phyloP scores from a whole-genome alignment of 352 stramenopile species.

The Globisporangium abappressorium region DNA sequence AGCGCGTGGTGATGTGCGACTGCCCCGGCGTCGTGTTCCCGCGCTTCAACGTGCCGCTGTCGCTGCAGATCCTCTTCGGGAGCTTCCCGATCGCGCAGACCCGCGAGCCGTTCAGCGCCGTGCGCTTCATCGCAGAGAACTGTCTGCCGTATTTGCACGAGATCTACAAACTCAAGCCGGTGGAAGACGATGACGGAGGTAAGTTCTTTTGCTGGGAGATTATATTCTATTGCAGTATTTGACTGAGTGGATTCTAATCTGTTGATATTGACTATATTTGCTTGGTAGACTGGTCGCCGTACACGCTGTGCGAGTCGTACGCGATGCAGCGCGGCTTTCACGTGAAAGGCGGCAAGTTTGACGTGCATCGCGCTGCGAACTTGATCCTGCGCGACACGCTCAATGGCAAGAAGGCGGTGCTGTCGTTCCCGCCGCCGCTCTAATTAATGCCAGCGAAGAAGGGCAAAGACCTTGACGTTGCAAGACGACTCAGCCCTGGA shows the following conservation, averaged over 20 bases:
- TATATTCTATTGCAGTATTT: not conserved
- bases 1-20: constrained; percentile 65
- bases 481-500: not conserved
- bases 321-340: constrained; percentile 70
- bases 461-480: not conserved
- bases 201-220: not conserved
- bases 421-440: constrained; percentile 65
- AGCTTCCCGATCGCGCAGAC: constrained; percentile 85
- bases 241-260: not conserved
- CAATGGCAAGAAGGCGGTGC: constrained; percentile 77
- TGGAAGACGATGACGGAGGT: constrained; percentile 66
- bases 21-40: constrained; percentile 83
- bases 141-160: constrained; percentile 64
- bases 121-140: constrained; percentile 85
- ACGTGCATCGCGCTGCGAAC: constrained; percentile 78
- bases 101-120: constrained; percentile 79
- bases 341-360: constrained; percentile 68
- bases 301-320: constrained; percentile 73
- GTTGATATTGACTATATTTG: not conserved
- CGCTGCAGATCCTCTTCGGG: constrained; percentile 78
- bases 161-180: constrained; percentile 75
- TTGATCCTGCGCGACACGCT: constrained; percentile 71
- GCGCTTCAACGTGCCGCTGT: constrained; percentile 59
- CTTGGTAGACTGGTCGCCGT: constrained; percentile 64
- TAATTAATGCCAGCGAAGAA: not conserved